Base-by-base conservation (phyloP, 1,284 basidiomycete genomes). In the Ceratobasidium sp. region DNA sequence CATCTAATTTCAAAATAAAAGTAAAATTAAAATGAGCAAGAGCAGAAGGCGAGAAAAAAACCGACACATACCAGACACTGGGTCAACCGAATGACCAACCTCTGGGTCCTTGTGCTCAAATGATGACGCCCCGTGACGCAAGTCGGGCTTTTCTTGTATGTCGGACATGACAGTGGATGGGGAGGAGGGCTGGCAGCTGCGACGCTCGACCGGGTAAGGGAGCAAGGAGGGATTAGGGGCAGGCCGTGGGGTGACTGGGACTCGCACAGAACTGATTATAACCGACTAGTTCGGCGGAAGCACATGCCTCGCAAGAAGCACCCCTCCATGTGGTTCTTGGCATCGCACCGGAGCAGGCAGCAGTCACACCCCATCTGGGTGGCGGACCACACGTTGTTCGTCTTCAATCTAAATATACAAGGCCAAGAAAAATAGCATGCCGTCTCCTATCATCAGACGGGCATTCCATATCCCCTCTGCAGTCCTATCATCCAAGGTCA, bases 51-150 rank as follows among this genome's bases (percentile, higher is more conserved):
- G 12, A 2, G 23, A 33, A 28, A 64, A 38, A 54, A 42, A 33
- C 33, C 33, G 1, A 20, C 9, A 54, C 73, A 3, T 3, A 75
- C 73, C 73, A 17, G 23, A 46, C 38, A 65, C 52, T 13, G 73
- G 73, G 61, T 75, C 61, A 52, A 75, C 38, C 61, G 66, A 66
- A 62, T 75, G 73, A 23, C 71, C 71, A 44, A 42, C 48, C 57
- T 74, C 71, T 23, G 71, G 71, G 71, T 74, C 71, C 57, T 74
- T 74, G 42, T 46, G 71, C 59, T 74, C 71, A 40, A 62, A 61
- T 17, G 33, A 54, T 15, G 71, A 64, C 44, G 20, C 64, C 33
- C 38, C 59, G 33, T 4, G 33, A 4, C 59, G 64, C 42, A 28
- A 59, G 13, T 54, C 44, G 26, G 52, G 13, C 48, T 74, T 74